Base-by-base conservation (phyloP, 202 grass and related monocot species). In the Tripidium arundinaceum region DNA sequence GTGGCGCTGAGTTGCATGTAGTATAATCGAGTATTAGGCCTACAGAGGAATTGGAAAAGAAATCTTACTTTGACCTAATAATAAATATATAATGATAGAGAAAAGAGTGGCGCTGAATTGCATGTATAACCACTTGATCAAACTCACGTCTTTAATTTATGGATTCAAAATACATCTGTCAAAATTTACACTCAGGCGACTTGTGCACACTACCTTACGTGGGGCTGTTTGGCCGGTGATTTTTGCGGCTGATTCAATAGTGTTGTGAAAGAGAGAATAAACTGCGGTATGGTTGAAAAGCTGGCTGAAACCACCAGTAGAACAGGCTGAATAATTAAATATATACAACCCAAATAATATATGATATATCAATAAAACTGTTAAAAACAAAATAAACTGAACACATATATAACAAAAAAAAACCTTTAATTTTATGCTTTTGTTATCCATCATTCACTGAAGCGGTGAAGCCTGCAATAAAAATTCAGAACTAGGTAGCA, bases 191-290 rank as follows among this genome's bases (percentile, higher is more conserved):
- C 13, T 16, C 18, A 29, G 11, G 16, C 11, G 18, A 24, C 13
- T 78, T 65, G 13, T 22, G 75, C 75, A 49, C 70, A 22, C 39
- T 45, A 33, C n/a, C n/a, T n/a, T n/a, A n/a, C n/a, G n/a, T n/a
- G n/a, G n/a, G n/a, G n/a, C n/a, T n/a, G n/a, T n/a, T n/a, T n/a
- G n/a, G n/a, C n/a, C n/a, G n/a, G n/a, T n/a, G n/a, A n/a, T n/a
- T n/a, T n/a, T n/a, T n/a, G n/a, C n/a, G n/a, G n/a, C n/a, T n/a
- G n/a, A n/a, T n/a, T n/a, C n/a, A n/a, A n/a, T n/a, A n/a, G n/a
- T n/a, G n/a, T n/a, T n/a, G n/a, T n/a, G n/a, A n/a, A n/a, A n/a
- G n/a, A n/a, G n/a, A n/a, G n/a, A n/a, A n/a, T n/a, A n/a, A n/a
- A n/a, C n/a, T n/a, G n/a, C n/a, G n/a, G n/a, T n/a, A n/a, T n/a